Conservation (phyloP, 441 rosid genomes). For the Erodium texanum region DNA sequence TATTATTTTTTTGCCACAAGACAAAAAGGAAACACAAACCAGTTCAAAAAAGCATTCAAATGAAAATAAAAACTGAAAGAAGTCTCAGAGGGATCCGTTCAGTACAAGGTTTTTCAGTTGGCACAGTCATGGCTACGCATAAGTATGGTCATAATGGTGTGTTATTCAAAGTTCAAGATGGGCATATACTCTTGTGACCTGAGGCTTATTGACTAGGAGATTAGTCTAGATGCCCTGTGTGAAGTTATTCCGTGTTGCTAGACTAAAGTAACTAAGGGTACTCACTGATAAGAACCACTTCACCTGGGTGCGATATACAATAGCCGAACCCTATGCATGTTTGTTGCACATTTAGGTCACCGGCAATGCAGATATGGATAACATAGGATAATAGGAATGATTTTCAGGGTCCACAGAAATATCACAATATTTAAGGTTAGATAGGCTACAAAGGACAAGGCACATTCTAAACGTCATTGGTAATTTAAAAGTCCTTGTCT, state of each 20-base stretch:
- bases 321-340: background rate
- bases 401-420: slow-evolving; percentile 1
- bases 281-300: background rate
- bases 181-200: too few relatives aligned
- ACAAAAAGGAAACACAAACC: background rate
- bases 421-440: background rate
- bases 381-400: background rate
- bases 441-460: background rate
- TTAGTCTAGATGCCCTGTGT: slow-evolving; percentile 1
- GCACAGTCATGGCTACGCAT: background rate
- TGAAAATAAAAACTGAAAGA: background rate
- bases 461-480: background rate
- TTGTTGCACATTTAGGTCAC: background rate
- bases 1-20: slow-evolving; percentile 7
- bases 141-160: background rate
- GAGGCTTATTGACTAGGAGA: too few relatives aligned
- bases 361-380: background rate
- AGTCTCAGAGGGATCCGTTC: background rate
- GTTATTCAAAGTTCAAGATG: too few relatives aligned
- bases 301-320: background rate
- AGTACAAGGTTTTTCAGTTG: background rate
- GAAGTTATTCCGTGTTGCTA: background rate
- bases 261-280: background rate
- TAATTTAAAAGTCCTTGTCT: background rate
- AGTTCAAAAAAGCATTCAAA: background rate